Conservation (phyloP, 2,329 filamentous ascomycete genomes). For the Sclerotinia borealis region DNA sequence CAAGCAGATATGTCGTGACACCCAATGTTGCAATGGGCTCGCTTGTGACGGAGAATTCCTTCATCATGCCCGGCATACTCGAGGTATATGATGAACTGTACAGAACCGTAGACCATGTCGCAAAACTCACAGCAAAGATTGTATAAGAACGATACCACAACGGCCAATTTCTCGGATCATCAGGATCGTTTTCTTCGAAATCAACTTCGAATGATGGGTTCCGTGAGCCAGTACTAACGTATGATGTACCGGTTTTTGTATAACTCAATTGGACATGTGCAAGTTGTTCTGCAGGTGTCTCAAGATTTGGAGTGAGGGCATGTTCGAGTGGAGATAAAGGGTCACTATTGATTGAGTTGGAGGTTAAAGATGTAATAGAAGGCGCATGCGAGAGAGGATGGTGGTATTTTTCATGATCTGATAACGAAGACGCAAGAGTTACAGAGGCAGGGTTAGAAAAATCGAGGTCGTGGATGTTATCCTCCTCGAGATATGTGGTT, state of each 20-base stretch:
- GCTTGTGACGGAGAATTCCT: slow-evolving; percentile 54
- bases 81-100: slow-evolving; percentile 77
- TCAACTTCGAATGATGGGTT: slow-evolving; percentile 65
- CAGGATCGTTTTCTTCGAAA: slow-evolving; percentile 56
- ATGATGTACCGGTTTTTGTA: slow-evolving; percentile 38
- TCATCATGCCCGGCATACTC: slow-evolving; percentile 61
- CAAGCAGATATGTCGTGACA: slow-evolving; percentile 71
- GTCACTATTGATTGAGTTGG: slow-evolving; percentile 25
- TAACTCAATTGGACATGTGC: slow-evolving; percentile 33
- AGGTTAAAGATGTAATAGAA: slow-evolving; percentile 15
- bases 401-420: slow-evolving; percentile 21
- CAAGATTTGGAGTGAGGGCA: slow-evolving; percentile 35
- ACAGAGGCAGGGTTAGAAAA: slow-evolving; percentile 5
- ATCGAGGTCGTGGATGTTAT: slow-evolving; percentile 13
- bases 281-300: slow-evolving; percentile 37
- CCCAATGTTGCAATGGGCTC: slow-evolving; percentile 65
- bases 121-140: slow-evolving; percentile 34
- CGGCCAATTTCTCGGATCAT: slow-evolving; percentile 65
- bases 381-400: neutral
- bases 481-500: slow-evolving; percentile 17
- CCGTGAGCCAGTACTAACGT: slow-evolving; percentile 39
- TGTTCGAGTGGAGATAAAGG: slow-evolving; percentile 36
- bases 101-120: slow-evolving; percentile 46
- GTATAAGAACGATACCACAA: slow-evolving; percentile 39
- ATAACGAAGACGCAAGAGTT: slow-evolving; percentile 9